Conservation (phyloP, 805 yeast species). For the Pichia rugopelliculosa region DNA sequence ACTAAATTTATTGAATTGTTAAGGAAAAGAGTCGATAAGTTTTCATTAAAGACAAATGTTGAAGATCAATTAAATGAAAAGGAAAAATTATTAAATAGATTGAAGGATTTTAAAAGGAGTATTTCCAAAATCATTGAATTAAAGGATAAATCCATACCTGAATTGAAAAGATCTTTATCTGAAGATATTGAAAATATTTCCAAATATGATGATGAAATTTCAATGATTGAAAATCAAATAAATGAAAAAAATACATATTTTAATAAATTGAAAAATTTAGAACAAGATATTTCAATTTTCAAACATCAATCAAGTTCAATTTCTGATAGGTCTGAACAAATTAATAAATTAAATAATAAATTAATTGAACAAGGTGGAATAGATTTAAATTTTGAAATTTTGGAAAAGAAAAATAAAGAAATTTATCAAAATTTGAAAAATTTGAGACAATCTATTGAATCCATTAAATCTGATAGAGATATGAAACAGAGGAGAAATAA, state of each 20-base stretch:
- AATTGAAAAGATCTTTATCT: background rate
- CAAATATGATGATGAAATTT: background rate
- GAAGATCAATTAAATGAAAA: constrained; percentile 19
- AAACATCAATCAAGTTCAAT: constrained; percentile 7
- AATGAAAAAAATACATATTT: constrained; percentile 1
- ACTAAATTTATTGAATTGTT: constrained; percentile 20
- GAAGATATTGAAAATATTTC: background rate
- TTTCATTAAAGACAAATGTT: constrained; percentile 12
- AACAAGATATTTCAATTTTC: constrained; percentile 7
- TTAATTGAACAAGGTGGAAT: constrained; percentile 13
- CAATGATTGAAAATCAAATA: constrained; percentile 23
- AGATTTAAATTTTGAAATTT: constrained; percentile 1
- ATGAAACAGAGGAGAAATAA: constrained; percentile 35
- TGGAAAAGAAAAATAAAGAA: constrained; percentile 37
- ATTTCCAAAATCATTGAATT: constrained; percentile 19
- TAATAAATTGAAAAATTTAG: constrained; percentile 6
- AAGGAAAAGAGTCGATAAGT: constrained; percentile 17
- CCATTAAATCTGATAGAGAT: constrained; percentile 38
- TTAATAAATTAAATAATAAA: constrained; percentile 2
- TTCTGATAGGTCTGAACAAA: constrained; percentile 7
- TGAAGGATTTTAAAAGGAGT: constrained; percentile 26
- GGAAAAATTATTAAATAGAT: constrained; percentile 22
- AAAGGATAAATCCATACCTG: constrained; percentile 26
- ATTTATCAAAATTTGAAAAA: constrained; percentile 34
- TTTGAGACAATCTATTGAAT: constrained; percentile 30